A percentile compares a stretch with the other conserved stretches of the same genome.
Evolutionary conservation across 1,284 basidiomycete genomes (phyloP).

Genomic region (Boletellus dicymbophilus): DNA sequence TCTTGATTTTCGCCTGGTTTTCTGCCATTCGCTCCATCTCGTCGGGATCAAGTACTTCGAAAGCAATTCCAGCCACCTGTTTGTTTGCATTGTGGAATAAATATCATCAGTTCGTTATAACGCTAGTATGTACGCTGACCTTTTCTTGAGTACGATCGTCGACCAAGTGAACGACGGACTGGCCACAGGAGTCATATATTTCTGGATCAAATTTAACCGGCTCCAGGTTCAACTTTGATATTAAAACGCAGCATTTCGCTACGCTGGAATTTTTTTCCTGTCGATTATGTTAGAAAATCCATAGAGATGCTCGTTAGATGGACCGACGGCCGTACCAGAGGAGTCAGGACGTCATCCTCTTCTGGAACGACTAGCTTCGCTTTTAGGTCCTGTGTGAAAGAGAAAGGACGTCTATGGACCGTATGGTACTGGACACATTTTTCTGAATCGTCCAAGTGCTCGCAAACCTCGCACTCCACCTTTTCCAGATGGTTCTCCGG

Average conservation of each 20-base stretch:
- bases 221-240: background rate
- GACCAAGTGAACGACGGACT: background rate
- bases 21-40: background rate
- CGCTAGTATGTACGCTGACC: background rate
- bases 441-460: background rate
- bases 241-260: background rate
- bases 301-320: too few species aligned
- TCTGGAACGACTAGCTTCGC: background rate
- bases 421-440: background rate
- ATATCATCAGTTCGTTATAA: background rate
- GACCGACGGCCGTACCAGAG: background rate
- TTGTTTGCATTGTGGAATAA: too few species aligned
- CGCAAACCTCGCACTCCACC: background rate
- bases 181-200: background rate
- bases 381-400: too few species aligned
- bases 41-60: background rate
- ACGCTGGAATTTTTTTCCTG: too few species aligned
- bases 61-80: background rate
- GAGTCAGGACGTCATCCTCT: background rate
- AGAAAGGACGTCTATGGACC: too few species aligned
- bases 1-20: conserved; percentile 7
- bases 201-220: background rate
- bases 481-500: background rate
- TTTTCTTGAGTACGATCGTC: background rate
- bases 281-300: too few species aligned